Evolutionary conservation across 2,329 filamentous ascomycete genomes (phyloP), one percentile per base, ranked within the genome.

Genomic region (Fusarium compactum): DNA sequence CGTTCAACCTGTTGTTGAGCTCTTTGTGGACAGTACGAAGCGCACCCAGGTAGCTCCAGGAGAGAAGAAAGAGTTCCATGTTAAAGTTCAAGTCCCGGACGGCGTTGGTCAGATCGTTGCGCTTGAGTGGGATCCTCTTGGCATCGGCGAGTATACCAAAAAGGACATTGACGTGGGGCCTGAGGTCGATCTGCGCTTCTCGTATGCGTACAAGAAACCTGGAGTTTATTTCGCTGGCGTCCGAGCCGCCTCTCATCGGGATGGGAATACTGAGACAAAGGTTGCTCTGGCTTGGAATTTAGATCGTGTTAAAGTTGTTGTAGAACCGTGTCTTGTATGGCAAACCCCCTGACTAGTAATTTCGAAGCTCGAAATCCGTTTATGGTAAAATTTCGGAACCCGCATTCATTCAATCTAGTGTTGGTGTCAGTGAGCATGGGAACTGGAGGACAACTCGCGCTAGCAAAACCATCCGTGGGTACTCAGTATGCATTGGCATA

Each of bases 1-100:
- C 3, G 62, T 76, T 8, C 74, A 76, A 16, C 71, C 73, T 4
- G 44, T 65, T 3, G 58, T 72, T 3, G n/a, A 57, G 6, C 24
- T 74, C 6, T 44, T 41, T 14, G 27, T 60, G 10, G 41, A 60
- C 22, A 41, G 32, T 7, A 20, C 38, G 0, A 44, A 54, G 16
- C n/a, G 14, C 22, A 27, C 30, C 4, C 9, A 8, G 1, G 6
- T 9, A 40, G 20, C 16, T 11, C 22, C 22, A 6, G 20, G 48
- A 8, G 7, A 51, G n/a, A 27, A 8, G 8, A 20, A 38, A 27
- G 48, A 51, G 48, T 51, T 38, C 3, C 30, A 14, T 4, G 22
- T 51, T 6, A 40, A 27, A 2, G 20, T n/a, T 2, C 22, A 40
- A 38, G 48, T 40, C 22, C 48, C 48, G 1, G 11, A 9, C 27